Percentiles rank a stretch among this genome's conserved stretches.
phyloP scores from a whole-genome alignment of 2,329 filamentous ascomycete genomes.

The Emmonsiellopsis sp. region DNA sequence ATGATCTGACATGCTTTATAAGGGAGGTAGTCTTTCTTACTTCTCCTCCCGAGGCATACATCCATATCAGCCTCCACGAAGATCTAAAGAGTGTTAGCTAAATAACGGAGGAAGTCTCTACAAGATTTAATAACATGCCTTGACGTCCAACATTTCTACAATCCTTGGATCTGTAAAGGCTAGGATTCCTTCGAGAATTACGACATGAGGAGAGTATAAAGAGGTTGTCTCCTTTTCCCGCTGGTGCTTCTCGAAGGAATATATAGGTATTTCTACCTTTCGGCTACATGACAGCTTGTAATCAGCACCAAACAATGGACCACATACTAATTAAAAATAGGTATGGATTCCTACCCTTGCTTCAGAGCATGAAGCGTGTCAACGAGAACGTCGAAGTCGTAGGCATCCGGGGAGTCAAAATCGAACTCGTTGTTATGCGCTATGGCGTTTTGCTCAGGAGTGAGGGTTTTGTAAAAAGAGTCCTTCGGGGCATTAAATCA shows the following conservation, averaged over 20 bases:
- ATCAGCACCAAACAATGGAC: slow-evolving; percentile 9
- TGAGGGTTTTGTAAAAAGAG: slow-evolving; percentile 91
- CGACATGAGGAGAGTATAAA: slow-evolving; percentile 91
- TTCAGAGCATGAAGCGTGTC: slow-evolving; percentile 75
- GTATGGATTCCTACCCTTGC: slow-evolving; percentile 57
- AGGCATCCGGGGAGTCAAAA: slow-evolving; percentile 87
- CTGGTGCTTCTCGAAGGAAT: slow-evolving; percentile 89
- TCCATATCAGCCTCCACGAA: slow-evolving; percentile 96
- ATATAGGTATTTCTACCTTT: slow-evolving; percentile 76
- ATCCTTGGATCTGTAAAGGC: slow-evolving; percentile 83
- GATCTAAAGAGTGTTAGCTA: slow-evolving; percentile 45
- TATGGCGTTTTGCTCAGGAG: slow-evolving; percentile 63
- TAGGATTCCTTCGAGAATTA: slow-evolving; percentile 93
- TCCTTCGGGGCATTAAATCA: slow-evolving; percentile 48
- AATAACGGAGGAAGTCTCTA: neutral
- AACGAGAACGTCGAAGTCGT: slow-evolving; percentile 87
- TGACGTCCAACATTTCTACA: slow-evolving; percentile 80
- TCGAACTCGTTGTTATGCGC: slow-evolving; percentile 91
- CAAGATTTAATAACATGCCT: slow-evolving; percentile 41
- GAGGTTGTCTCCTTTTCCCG: slow-evolving; percentile 69
- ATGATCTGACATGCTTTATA: neutral
- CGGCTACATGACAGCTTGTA: slow-evolving; percentile 19
- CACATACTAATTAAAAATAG: neutral
- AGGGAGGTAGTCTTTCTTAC: slow-evolving; percentile 41
- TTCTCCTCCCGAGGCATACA: slow-evolving; percentile 79